Evolutionary conservation across 176 grass and related monocot species (phyloP), one percentile per base, ranked within the genome.

Genomic region (Coix lacrymajobi): DNA sequence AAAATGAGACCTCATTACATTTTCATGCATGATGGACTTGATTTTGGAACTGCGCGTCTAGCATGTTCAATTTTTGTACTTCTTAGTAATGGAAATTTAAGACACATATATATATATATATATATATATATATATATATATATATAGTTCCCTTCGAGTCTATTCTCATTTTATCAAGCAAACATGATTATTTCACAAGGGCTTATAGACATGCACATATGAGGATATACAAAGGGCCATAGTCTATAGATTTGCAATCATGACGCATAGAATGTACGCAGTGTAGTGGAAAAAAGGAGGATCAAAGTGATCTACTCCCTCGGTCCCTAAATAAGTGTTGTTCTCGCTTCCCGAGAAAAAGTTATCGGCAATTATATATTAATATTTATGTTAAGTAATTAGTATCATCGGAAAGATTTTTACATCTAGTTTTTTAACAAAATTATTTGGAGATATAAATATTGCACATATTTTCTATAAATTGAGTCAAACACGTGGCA

Each of bases 281-380:
- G 13, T 30, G 16, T 16, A 22, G 36, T 26, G 15, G 2, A 22
- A 22, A 39, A 34, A 15, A 7, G 77, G 32, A 62, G 62, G 56
- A 68, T 41, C 79, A 60, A 85, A 78, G 22, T 79, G 32, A 7
- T 72, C 74, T 29, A n/a, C n/a, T n/a, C n/a, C n/a, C n/a, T n/a
- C n/a, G n/a, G n/a, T n/a, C n/a, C n/a, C n/a, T n/a, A n/a, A n/a
- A n/a, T n/a, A n/a, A n/a, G n/a, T n/a, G n/a, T n/a, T n/a, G n/a
- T n/a, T n/a, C n/a, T n/a, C n/a, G n/a, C n/a, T n/a, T n/a, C n/a
- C n/a, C n/a, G n/a, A n/a, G n/a, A n/a, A n/a, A n/a, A n/a, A n/a
- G n/a, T n/a, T n/a, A n/a, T n/a, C n/a, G n/a, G n/a, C n/a, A n/a
- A n/a, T n/a, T n/a, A n/a, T n/a, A n/a, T n/a, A n/a, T n/a, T n/a